Evolutionary conservation across 768 basidiomycete genomes (phyloP).

Genomic region (Cyathus striatus): DNA sequence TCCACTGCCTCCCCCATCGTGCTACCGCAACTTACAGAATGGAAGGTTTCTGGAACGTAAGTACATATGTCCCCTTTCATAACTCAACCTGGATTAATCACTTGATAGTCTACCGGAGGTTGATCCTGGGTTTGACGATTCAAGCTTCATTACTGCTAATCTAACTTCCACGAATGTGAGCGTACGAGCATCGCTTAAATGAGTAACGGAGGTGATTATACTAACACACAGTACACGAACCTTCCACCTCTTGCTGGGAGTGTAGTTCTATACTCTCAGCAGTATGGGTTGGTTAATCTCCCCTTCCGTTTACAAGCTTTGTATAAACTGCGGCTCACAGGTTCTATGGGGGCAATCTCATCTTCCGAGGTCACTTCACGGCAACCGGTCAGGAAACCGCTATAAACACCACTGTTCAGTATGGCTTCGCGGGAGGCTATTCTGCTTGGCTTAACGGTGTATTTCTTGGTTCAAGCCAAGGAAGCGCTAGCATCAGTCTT

Average conservation of each 20-base stretch:
- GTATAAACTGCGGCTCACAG: constrained; percentile 20
- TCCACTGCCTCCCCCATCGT: constrained; percentile 9
- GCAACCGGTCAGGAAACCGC: constrained; percentile 44
- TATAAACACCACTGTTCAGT: constrained; percentile 40
- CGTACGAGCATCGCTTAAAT: no score
- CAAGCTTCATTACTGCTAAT: constrained; percentile 36
- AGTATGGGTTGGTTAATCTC: constrained; percentile 49
- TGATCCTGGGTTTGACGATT: constrained; percentile 41
- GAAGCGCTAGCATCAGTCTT: constrained; percentile 34
- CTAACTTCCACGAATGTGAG: constrained; percentile 42
- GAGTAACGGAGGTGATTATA: no score
- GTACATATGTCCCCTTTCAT: neutral
- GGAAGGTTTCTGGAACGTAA: constrained; percentile 46
- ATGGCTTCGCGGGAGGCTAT: constrained; percentile 47
- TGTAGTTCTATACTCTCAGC: constrained; percentile 44
- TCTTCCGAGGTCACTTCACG: constrained; percentile 51
- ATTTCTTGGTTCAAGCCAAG: constrained; percentile 45
- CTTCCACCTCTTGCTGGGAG: constrained; percentile 37
- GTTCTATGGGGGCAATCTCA: constrained; percentile 47
- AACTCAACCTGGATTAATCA: neutral
- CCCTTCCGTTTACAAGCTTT: neutral
- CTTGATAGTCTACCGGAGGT: constrained; percentile 43
- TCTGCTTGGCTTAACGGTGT: constrained; percentile 44
- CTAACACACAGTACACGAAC: constrained; percentile 52
- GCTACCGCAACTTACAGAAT: constrained; percentile 32